phyloP scores from a whole-genome alignment of 2,329 filamentous ascomycete genomes.

The Fusarium sp. region DNA sequence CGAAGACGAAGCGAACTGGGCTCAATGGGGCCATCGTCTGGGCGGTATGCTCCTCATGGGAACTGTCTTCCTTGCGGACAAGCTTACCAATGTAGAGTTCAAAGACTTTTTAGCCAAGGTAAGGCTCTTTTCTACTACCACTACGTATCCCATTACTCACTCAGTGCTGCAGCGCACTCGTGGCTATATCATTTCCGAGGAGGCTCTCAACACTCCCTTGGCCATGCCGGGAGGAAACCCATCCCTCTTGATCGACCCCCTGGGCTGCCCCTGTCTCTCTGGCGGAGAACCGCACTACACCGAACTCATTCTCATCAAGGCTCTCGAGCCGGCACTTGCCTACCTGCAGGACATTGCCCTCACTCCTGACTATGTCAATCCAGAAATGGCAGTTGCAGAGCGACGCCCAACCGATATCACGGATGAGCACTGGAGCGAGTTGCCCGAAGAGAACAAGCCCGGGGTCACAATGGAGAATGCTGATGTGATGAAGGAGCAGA shows the following conservation, averaged over 20 bases:
- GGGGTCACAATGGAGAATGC: slow-evolving; percentile 39
- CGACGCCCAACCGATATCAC: slow-evolving; percentile 39
- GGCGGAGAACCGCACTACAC: slow-evolving; percentile 71
- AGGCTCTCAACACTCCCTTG: slow-evolving; percentile 68
- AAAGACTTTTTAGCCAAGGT: slow-evolving; percentile 68
- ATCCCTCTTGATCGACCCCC: slow-evolving; percentile 57
- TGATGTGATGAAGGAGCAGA: slow-evolving; percentile 43
- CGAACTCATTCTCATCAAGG: slow-evolving; percentile 74
- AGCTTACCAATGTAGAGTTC: slow-evolving; percentile 62
- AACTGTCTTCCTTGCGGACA: slow-evolving; percentile 58
- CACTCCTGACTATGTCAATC: slow-evolving; percentile 58
- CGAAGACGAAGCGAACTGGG: slow-evolving; percentile 68
- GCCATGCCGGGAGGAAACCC: slow-evolving; percentile 67
- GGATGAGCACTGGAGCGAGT: slow-evolving; percentile 52
- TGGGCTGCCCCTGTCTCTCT: slow-evolving; percentile 79
- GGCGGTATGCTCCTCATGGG: slow-evolving; percentile 67
- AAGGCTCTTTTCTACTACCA: slow-evolving; percentile 39
- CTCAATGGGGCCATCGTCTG: slow-evolving; percentile 60
- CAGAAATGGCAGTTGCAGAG: slow-evolving; percentile 53
- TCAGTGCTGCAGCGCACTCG: slow-evolving; percentile 65
- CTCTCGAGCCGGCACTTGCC: slow-evolving; percentile 67
- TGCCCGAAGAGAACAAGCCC: slow-evolving; percentile 53
- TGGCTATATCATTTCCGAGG: slow-evolving; percentile 70
- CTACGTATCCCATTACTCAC: slow-evolving; percentile 26
- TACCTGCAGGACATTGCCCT: slow-evolving; percentile 74